Evolutionary conservation across 208 protist genomes (phyloP).

Genomic region (Wallacemonas collosoma): DNA sequence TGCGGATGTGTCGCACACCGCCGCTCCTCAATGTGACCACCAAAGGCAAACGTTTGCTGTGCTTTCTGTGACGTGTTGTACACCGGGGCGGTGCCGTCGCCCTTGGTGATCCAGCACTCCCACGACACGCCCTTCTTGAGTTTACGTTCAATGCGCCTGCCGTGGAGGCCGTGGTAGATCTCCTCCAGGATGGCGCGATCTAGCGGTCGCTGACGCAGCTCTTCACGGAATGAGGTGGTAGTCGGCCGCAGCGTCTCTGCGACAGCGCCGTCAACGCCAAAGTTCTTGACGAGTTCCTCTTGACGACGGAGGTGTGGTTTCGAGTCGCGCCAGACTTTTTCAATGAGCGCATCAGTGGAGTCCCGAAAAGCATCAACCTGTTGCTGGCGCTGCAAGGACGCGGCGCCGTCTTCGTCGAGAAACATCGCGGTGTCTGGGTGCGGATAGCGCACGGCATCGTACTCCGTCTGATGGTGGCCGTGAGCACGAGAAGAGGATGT

Average conservation of each 20-base stretch:
- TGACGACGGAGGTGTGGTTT: slow-evolving; percentile 82
- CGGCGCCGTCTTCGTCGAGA: slow-evolving; percentile 39
- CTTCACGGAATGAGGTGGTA: slow-evolving; percentile 57
- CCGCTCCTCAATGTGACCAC: slow-evolving; percentile 57
- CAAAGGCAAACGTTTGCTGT: slow-evolving; percentile 89
- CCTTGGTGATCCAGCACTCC: slow-evolving; percentile 93
- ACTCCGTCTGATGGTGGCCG: slow-evolving; percentile 23
- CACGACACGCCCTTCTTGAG: slow-evolving; percentile 83
- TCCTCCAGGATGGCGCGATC: slow-evolving; percentile 90
- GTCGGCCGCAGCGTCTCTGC: slow-evolving; percentile 71
- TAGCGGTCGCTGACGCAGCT: slow-evolving; percentile 75
- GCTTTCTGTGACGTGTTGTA: slow-evolving; percentile 79
- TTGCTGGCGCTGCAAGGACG: slow-evolving; percentile 54
- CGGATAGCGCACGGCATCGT: slow-evolving; percentile 30
- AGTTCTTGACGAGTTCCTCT: slow-evolving; percentile 58
- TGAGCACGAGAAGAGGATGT: neutral
- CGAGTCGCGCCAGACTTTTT: slow-evolving; percentile 65
- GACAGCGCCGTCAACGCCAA: slow-evolving; percentile 83
- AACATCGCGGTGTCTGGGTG: slow-evolving; percentile 35
- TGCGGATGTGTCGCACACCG: slow-evolving; percentile 54
- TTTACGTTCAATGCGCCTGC: slow-evolving; percentile 77
- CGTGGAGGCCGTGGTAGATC: slow-evolving; percentile 87
- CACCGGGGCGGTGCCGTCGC: slow-evolving; percentile 87
- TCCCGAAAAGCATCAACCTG: slow-evolving; percentile 54
- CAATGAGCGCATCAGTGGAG: slow-evolving; percentile 28